These are phyloP conservation scores for Gastrolobium villosum DNA, from an alignment of 306 rosid species.

Conservation along the genomic window DNA sequence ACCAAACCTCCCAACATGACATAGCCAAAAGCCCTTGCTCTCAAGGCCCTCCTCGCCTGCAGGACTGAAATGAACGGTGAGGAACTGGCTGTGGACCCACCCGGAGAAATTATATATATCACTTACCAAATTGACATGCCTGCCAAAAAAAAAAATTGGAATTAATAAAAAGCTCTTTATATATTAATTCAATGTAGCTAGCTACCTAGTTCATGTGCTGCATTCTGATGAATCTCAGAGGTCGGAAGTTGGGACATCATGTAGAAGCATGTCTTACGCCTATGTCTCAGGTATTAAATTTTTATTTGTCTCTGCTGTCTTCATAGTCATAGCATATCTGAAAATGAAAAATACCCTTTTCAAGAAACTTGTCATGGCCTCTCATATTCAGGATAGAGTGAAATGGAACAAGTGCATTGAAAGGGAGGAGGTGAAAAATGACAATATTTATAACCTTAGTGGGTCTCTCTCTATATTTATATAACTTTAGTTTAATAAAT, in stretches of 20 bases:
- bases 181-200: neutral
- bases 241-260: constrained; percentile 37
- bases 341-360: constrained; percentile 33
- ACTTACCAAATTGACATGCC: too few relatives aligned
- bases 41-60: too few relatives aligned
- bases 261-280: constrained; percentile 19
- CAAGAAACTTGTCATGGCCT: constrained; percentile 20
- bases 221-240: constrained; percentile 15
- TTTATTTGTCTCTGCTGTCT: constrained; percentile 21
- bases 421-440: constrained; percentile 7
- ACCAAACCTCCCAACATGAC: too few relatives aligned
- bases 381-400: constrained; percentile 28
- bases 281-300: neutral
- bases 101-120: neutral
- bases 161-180: neutral
- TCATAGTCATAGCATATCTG: constrained; percentile 31
- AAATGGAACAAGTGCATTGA: neutral
- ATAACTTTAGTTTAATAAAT: neutral
- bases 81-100: too few relatives aligned
- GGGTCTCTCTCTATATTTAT: neutral
- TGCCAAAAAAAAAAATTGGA: neutral
- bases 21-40: too few relatives aligned
- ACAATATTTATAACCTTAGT: neutral
- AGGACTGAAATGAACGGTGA: too few relatives aligned
- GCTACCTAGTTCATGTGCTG: neutral